Evolutionary conservation across 345 rosid genomes (phyloP).

Genomic region (Moricandia arvensis): DNA sequence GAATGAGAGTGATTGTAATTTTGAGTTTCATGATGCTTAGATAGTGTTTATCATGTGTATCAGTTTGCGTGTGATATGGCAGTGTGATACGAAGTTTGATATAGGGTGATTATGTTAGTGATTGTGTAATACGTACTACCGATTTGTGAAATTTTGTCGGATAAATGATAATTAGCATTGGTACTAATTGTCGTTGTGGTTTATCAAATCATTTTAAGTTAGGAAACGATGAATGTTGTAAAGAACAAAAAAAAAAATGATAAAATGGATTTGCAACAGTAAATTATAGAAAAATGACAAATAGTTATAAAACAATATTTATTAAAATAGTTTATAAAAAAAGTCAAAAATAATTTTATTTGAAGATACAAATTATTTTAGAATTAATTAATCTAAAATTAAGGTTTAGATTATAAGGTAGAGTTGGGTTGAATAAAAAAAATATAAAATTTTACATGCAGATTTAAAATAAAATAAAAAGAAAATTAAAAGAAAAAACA

Average conservation of each 20-base stretch:
- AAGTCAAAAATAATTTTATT: too few species aligned
- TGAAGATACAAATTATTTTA: too few species aligned
- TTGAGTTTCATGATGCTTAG: too few species aligned
- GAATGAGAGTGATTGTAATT: not conserved
- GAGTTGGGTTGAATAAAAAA: too few species aligned
- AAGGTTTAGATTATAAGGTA: too few species aligned
- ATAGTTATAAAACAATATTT: too few species aligned
- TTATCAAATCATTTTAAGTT: not conserved
- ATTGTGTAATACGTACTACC: not conserved
- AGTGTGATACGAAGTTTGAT: not conserved
- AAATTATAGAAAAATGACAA: too few species aligned
- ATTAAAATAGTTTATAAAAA: too few species aligned
- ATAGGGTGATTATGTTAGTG: not conserved
- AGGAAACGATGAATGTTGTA: not conserved
- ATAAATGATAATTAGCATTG: not conserved
- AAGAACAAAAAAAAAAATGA: not conserved
- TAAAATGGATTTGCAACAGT: not conserved
- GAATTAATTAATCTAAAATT: too few species aligned
- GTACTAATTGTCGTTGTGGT: not conserved
- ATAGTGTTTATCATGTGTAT: not conserved
- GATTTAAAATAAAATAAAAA: too few species aligned
- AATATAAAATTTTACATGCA: too few species aligned
- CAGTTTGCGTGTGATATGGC: not conserved
- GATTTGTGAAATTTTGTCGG: not conserved
- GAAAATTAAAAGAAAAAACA: too few species aligned